Base-by-base conservation (phyloP, 169 alveolate species). In the Plasmodium coatneyi region DNA sequence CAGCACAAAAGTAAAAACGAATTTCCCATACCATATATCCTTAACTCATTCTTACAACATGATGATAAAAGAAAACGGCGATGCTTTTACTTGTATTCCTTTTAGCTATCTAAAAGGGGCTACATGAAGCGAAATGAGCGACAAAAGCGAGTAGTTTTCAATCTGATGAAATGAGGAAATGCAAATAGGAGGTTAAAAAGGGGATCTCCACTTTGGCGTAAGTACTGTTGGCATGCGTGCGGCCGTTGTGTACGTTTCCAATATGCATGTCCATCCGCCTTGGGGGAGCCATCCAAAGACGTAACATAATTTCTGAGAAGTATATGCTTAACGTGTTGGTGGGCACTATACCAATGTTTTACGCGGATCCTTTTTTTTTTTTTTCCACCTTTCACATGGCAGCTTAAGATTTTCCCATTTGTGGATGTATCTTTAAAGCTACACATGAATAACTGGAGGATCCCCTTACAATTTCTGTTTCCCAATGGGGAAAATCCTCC, bases 141-240 rank as follows among this genome's bases (percentile, higher is more conserved):
- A 66, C 83, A 90, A 60, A 90, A 90, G 80, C 76, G 95, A 90
- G 95, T 90, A 90, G 95, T 90, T 90, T 90, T 90, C 95, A 90
- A 90, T 90, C 95, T 90, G 95, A 90, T 71, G 80, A 80, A 80
- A 72, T 36, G 78, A 66, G 76, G 36, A 66, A 49, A 49, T 49
- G 60, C 41, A 66, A 66, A 66, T 66, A 41, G 76, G 36, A 66
- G 36, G 36, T 66, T 28, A 66, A 66, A 66, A 22, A n/a, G 2
- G 19, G 60, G 22, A 14, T 16, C 6, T 49, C 22, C 6, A 49
- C 22, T 49, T 49, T 49, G 60, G 19, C 60, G 22, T 16, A 49
- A 49, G 25, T 2, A 22, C 25, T 49, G 22, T 49, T 49, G 60
- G 60, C 22, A 49, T 16, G 22, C 1, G 22, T 49, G 60, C 22